Evolutionary conservation across 257 asterid genomes (phyloP), one percentile per base, ranked within the genome.

Genomic region (Solanum sejunctum): DNA sequence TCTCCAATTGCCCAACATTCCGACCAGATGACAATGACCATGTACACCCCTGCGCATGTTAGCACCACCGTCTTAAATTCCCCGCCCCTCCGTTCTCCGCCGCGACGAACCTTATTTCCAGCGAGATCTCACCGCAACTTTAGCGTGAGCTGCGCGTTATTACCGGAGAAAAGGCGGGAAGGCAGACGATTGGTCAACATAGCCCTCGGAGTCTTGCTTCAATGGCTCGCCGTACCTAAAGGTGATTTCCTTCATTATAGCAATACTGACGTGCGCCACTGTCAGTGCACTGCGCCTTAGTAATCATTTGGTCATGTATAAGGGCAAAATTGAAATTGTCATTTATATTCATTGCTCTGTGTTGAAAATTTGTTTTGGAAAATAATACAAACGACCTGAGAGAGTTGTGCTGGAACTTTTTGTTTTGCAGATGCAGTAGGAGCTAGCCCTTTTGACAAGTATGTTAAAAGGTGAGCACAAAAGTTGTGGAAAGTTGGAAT

Each of bases 151-250:
- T 95, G 98, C 91, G 87, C 91, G 55, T 83, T 88, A 75, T 85
- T 58, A 83, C 87, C 90, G 23, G 87, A 84, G 88, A 86, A 87
- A 88, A 88, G 84, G 88, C 87, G 26, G 71, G 87, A 88, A 89
- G 91, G 98, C 92, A 88, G 98, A 82, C 89, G 98, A 87, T 82
- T 81, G 84, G 90, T 94, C 82, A 92, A 97, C 32, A 75, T 92
- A 21, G 89, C 98, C 8, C 89, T 95, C 21, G 85, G 89, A 12
- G 85, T 90, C 85, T 85, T 86, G 47, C 85, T 94, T 85, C 89
- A 89, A 23, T 87, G 88, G 81, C 86, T 94, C 85, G 89, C 91
- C 64, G 83, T 85, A 17, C 90, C 97, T 75, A 87, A 87, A 86
- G 94, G 98, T 93, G 43, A n/a, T 81, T 69, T 63, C n/a, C 41